Evolutionary conservation across 768 basidiomycete genomes (phyloP).

Genomic region (Suillus ampliporus): DNA sequence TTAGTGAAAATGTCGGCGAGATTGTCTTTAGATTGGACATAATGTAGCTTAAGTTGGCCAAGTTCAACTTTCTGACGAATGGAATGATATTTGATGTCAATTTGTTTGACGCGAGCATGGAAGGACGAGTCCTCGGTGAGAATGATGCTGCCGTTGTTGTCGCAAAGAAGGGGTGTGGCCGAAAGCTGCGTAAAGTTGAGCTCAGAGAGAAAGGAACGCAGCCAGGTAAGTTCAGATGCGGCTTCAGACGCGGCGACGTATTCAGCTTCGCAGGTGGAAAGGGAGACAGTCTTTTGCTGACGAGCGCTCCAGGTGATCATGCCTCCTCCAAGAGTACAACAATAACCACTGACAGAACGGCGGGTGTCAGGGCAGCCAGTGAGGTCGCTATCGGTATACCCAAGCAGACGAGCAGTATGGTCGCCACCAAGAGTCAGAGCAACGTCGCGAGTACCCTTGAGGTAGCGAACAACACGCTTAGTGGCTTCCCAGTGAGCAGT

Average conservation of each 20-base stretch:
- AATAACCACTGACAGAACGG: no score
- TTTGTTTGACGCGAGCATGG: constrained; percentile 49
- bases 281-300: no score
- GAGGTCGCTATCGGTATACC: constrained; percentile 34
- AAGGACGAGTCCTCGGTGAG: constrained; percentile 40
- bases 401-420: constrained; percentile 13
- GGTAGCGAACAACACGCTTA: constrained; percentile 22
- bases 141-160: no score
- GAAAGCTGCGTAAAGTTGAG: no score
- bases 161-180: no score
- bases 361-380: constrained; percentile 19
- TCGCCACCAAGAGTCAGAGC: constrained; percentile 15
- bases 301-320: no score
- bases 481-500: constrained; percentile 17
- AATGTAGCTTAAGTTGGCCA: constrained; percentile 29
- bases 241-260: no score
- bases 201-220: no score
- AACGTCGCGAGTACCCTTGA: constrained; percentile 6
- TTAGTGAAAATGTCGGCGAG: constrained; percentile 50
- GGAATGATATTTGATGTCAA: constrained; percentile 48
- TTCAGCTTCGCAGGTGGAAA: no score
- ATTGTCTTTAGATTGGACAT: constrained; percentile 41
- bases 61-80: constrained; percentile 38
- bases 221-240: no score
- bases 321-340: no score